These are phyloP conservation scores for Plenodomus biglobosus DNA, from an alignment of 2,329 filamentous ascomycete genomes.

Conservation along the genomic window DNA sequence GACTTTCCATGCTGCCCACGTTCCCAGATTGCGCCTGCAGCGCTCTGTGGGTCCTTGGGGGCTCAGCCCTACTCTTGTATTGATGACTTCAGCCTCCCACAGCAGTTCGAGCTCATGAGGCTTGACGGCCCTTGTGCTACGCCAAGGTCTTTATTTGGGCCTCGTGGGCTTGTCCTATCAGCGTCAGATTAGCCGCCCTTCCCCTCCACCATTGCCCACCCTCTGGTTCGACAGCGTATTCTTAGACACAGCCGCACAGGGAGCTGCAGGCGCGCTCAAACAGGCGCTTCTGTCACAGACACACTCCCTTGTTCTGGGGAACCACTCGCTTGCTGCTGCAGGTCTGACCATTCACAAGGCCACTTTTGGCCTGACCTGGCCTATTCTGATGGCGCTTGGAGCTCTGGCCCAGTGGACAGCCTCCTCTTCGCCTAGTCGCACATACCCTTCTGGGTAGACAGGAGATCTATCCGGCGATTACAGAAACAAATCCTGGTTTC, in stretches of 20 bases:
- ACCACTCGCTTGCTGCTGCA: constrained; percentile 27
- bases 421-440: constrained; percentile 35
- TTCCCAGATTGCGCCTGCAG: constrained; percentile 5
- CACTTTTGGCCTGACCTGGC: constrained; percentile 26
- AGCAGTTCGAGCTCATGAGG: constrained; percentile 12
- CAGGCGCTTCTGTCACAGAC: constrained; percentile 40
- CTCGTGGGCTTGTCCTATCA: constrained; percentile 31
- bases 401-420: constrained; percentile 33
- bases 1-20: constrained; percentile 12
- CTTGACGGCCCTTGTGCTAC: constrained; percentile 17
- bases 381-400: constrained; percentile 38
- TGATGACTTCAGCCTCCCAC: constrained; percentile 28
- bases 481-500: constrained; percentile 45
- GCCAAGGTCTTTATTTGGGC: constrained; percentile 33
- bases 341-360: constrained; percentile 35
- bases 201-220: constrained; percentile 26
- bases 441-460: constrained; percentile 27
- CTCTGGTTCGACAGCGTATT: constrained; percentile 31
- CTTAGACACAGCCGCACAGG: constrained; percentile 42
- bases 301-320: constrained; percentile 25
- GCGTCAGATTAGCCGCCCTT: constrained; percentile 32
- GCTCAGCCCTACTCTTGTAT: constrained; percentile 36
- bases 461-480: constrained; percentile 43
- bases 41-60: constrained; percentile 24
- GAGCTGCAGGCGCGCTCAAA: constrained; percentile 33